Percentiles rank a stretch among this genome's conserved stretches.
phyloP scores from a whole-genome alignment of 129 eudicot species.

The Deinandra increscens region DNA sequence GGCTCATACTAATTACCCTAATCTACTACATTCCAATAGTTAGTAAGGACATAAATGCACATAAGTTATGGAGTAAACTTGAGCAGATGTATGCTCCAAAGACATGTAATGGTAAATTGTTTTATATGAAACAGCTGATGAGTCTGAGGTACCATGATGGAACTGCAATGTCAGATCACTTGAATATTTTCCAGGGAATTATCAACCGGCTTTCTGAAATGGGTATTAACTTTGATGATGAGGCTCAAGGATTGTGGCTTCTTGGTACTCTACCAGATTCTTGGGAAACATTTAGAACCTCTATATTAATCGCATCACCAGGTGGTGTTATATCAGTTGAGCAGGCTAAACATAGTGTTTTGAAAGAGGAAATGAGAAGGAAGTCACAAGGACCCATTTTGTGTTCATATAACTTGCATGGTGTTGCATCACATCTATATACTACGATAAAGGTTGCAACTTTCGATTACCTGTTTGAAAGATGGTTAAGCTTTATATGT shows the following conservation, averaged over 20 bases:
- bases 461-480: neutral
- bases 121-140: neutral
- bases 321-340: neutral
- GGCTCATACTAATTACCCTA: no score
- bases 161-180: slow-evolving; percentile 5
- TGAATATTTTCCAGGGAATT: slow-evolving; percentile 1
- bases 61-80: neutral
- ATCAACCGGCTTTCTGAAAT: neutral
- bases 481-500: neutral
- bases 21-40: no score
- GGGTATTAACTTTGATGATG: slow-evolving; percentile 8
- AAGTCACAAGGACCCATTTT: neutral
- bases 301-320: neutral
- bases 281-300: neutral
- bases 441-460: slow-evolving; percentile 69
- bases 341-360: neutral
- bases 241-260: slow-evolving; percentile 11
- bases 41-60: neutral
- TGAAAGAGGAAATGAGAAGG: slow-evolving; percentile 12
- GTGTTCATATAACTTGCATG: neutral
- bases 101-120: neutral
- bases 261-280: slow-evolving; percentile 12
- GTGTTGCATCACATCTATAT: slow-evolving; percentile 38
- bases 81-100: neutral
- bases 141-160: slow-evolving; percentile 6